Evolutionary conservation across 1,284 basidiomycete species (phyloP), one percentile per base, ranked within the genome.

Genomic region (Fomitopsis palustris): DNA sequence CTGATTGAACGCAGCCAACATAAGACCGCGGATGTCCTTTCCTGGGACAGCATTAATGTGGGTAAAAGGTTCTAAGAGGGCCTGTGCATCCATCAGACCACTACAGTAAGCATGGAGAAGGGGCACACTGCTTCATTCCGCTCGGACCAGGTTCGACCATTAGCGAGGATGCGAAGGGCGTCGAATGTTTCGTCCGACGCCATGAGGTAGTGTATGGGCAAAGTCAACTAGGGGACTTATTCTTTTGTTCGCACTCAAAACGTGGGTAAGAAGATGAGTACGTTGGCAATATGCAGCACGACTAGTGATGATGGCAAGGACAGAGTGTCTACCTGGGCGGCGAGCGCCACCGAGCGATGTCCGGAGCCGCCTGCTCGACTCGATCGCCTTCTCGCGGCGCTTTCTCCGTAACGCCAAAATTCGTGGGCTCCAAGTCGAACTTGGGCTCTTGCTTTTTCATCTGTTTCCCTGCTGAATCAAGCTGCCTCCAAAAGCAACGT

Each of bases 1-100:
- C 1, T 77, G 59, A 67, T 99, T 96, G 84, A 99, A 99, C 0
- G 96, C 96, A 56, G 90, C 91, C 61, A 98, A 95, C 70, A 99
- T 84, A 63, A 89, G 83, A 0, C 88, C 81, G 14, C 97, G 88
- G 61, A 99, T 90, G 65, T 98, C 96, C 73, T 99, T 98, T 19
- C 97, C 97, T 0, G 93, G 93, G 54, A 88, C 88, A 0, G 90
- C 84, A 19, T 86, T 87, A 49, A 96, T 85, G 73, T 98, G 98
- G 0, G 84, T 84, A 72, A 88, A 99, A 0, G 97, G 96, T 72
- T 99, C 96, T 2, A 96, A 79, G 3, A 96, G 75, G n/a, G 85
- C 82, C 83, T 85, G 27, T 16, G 57, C 47, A 23, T 25, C 7
- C n/a, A 27, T 31, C 37, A 25, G 35, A 49, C 17, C 21, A 16